Evolutionary conservation across 2,329 filamentous ascomycete genomes (phyloP).

Genomic region (Diaporthe sp.): DNA sequence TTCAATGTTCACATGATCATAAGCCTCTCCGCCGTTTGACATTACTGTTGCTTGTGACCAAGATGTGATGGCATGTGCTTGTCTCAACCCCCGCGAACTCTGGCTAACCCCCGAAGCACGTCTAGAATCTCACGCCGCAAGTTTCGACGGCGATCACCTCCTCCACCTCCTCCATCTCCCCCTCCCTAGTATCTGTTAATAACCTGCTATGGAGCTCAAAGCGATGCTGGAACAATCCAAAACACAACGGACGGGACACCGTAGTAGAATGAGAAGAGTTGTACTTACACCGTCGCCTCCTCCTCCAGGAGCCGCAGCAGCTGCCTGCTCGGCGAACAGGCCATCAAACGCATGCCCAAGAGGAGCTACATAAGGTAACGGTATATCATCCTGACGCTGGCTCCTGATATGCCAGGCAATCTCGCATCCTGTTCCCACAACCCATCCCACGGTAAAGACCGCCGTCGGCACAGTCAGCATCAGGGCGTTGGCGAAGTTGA

Average conservation of each 20-base stretch:
- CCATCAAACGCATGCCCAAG: not conserved
- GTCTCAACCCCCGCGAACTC: not conserved
- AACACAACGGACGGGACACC: not conserved
- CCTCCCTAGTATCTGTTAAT: not conserved
- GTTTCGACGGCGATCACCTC: not conserved
- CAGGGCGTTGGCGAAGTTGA: conserved; percentile 21
- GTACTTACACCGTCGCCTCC: not conserved
- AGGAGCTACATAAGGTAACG: not conserved
- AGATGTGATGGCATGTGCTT: not conserved
- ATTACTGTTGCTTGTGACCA: not conserved
- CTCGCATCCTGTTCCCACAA: not conserved
- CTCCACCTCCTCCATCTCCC: not conserved
- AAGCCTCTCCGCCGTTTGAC: not conserved
- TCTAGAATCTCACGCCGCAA: not conserved
- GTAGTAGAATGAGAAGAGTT: not conserved
- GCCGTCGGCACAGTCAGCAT: not conserved
- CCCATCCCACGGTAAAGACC: not conserved
- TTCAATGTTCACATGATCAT: not conserved
- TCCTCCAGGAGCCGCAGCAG: not conserved
- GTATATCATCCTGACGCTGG: not conserved
- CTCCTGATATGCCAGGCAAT: not conserved
- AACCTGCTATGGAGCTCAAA: not conserved
- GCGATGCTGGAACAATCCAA: not conserved
- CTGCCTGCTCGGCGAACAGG: not conserved
- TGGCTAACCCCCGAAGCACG: not conserved